These are phyloP conservation scores for Stagonosporopsis rhizophila DNA, from an alignment of 2,329 filamentous ascomycete genomes.

Conservation along the genomic window DNA sequence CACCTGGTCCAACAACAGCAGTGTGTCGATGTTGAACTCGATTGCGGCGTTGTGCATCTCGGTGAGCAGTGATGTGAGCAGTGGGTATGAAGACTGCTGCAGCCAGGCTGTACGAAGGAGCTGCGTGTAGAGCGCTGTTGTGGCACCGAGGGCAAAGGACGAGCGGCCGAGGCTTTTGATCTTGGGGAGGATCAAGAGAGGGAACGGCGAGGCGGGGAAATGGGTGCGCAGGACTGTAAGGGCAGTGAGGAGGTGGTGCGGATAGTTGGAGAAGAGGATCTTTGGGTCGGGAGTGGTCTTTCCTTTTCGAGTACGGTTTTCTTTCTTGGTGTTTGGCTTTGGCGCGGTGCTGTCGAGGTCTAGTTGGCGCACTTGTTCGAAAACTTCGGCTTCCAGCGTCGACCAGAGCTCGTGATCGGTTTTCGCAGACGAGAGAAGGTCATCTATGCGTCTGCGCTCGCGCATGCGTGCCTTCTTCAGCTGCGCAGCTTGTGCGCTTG, in stretches of 20 bases:
- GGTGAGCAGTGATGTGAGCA: constrained; percentile 63
- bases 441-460: constrained; percentile 62
- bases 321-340: not conserved
- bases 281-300: constrained; percentile 53
- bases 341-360: constrained; percentile 54
- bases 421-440: constrained; percentile 61
- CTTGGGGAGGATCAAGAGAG: constrained; percentile 68
- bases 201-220: constrained; percentile 68
- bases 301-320: not conserved
- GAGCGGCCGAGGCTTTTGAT: constrained; percentile 72
- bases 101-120: constrained; percentile 69
- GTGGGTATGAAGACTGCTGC: constrained; percentile 64
- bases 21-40: constrained; percentile 61
- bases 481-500: constrained; percentile 18
- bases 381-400: constrained; percentile 71
- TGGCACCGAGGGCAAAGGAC: constrained; percentile 75
- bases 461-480: constrained; percentile 23
- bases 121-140: constrained; percentile 73
- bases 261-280: constrained; percentile 69
- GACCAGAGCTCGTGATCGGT: constrained; percentile 73
- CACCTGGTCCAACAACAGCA: constrained; percentile 49
- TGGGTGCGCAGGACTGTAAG: constrained; percentile 63
- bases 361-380: constrained; percentile 64
- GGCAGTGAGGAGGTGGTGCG: constrained; percentile 65
- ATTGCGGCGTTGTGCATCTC: constrained; percentile 73